Conservation (phyloP, 73 alveolate species). For the Paramecium sexaurelia region DNA sequence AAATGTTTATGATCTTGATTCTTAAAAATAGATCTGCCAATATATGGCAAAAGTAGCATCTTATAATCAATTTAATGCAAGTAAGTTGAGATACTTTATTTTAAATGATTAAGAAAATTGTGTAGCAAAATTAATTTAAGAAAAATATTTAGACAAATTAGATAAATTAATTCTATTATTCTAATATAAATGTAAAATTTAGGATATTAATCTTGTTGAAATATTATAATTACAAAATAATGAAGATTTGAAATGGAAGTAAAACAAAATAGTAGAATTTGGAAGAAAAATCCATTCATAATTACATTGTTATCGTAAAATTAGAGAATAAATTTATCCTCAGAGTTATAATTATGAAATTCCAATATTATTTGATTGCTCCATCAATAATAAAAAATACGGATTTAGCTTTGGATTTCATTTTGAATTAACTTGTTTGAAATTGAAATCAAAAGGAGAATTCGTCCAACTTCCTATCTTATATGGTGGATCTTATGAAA, state of each 20-base stretch:
- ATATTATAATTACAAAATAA: not conserved
- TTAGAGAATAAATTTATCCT: not conserved
- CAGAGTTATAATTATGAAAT: not conserved
- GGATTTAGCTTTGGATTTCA: conserved; percentile 20
- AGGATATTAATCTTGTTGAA: not conserved
- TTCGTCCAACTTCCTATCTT: not conserved
- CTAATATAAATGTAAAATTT: not conserved
- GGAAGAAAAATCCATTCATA: not conserved
- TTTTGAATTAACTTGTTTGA: not conserved
- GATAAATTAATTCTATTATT: not conserved
- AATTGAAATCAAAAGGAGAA: not conserved
- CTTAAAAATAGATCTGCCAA: not conserved
- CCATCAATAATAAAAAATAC: conserved; percentile 4
- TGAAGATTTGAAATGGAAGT: not conserved
- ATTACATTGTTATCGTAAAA: not conserved
- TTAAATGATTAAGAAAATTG: conserved; percentile 1
- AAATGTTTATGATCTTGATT: not conserved
- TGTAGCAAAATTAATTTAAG: not conserved
- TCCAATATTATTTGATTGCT: not conserved
- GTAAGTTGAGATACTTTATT: conserved; percentile 16
- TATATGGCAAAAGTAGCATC: not conserved
- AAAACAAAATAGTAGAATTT: not conserved
- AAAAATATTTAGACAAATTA: not conserved
- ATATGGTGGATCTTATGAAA: conserved; percentile 26
- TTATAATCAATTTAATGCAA: conserved; percentile 6